phyloP scores from a whole-genome alignment of 1,284 basidiomycete genomes.

The Ganoderma sinense region DNA sequence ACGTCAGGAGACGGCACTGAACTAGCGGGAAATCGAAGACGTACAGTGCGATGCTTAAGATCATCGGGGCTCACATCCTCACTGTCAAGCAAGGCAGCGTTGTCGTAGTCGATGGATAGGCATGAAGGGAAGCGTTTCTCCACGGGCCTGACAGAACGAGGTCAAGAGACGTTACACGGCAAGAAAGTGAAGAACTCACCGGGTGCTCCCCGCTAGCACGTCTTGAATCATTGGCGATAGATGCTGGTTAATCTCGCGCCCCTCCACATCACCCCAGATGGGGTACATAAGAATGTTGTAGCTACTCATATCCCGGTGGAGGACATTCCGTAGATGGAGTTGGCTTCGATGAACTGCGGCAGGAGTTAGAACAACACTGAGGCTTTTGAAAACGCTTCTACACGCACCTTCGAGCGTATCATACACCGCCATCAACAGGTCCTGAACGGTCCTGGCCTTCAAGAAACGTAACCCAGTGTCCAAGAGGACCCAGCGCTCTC shows the following conservation, averaged over 20 bases:
- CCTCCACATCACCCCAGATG: neutral
- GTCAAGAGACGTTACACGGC: neutral
- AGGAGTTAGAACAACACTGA: neutral
- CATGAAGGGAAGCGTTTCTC: neutral
- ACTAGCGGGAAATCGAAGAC: neutral
- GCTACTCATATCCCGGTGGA: conserved; percentile 3
- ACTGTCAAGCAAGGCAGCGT: neutral
- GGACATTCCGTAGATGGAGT: neutral
- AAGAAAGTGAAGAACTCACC: neutral
- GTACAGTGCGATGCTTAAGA: conserved; percentile 1
- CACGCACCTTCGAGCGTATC: conserved; percentile 1
- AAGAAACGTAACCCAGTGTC: neutral
- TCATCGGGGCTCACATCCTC: neutral
- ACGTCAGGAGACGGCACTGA: neutral
- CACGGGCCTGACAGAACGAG: neutral
- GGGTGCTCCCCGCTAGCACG: neutral
- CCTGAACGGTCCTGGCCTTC: neutral
- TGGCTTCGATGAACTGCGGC: neutral
- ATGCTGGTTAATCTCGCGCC: neutral
- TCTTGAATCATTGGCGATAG: neutral
- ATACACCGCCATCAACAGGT: neutral
- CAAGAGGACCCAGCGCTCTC: neutral
- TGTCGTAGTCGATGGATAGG: neutral
- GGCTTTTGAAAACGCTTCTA: neutral
- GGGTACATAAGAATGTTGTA: conserved; percentile 6